Conservation (phyloP, 257 asterid species). For the Ilex asprella region DNA sequence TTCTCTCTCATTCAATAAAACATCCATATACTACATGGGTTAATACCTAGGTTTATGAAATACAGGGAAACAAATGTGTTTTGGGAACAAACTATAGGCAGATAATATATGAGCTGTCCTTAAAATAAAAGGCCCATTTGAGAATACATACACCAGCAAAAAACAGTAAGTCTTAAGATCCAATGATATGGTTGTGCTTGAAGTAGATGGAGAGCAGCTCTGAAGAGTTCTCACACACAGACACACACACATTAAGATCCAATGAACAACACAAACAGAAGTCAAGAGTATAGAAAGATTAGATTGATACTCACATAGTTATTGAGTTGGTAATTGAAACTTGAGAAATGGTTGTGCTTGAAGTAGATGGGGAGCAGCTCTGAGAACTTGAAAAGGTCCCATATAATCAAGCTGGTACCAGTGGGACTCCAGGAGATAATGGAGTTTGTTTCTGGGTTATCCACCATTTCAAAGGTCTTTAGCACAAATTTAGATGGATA, state of each 20-base stretch:
- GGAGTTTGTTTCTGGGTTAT: constrained; percentile 40
- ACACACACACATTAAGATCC: not conserved
- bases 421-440: constrained; percentile 40
- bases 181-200: constrained; percentile 39
- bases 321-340: constrained; percentile 62
- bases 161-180: not conserved
- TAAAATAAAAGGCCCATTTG: no score
- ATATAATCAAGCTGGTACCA: constrained; percentile 42
- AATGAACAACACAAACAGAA: not conserved
- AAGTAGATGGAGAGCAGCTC: constrained; percentile 42
- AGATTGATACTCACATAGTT: constrained; percentile 36
- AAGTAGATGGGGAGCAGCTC: constrained; percentile 43
- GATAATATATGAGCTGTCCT: no score
- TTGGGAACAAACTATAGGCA: no score
- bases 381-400: constrained; percentile 42
- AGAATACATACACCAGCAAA: no score
- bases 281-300: not conserved
- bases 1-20: no score
- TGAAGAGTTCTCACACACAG: constrained; percentile 1
- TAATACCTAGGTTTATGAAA: no score
- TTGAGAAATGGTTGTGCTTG: constrained; percentile 48
- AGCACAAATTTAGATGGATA: constrained; percentile 39
- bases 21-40: no score
- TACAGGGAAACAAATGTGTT: no score
- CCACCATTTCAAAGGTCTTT: constrained; percentile 43